Percentiles rank a stretch among this genome's conserved stretches.
phyloP scores from a whole-genome alignment of 1,139 yeast genomes.

The Pneumocystis wakefieldiae region DNA sequence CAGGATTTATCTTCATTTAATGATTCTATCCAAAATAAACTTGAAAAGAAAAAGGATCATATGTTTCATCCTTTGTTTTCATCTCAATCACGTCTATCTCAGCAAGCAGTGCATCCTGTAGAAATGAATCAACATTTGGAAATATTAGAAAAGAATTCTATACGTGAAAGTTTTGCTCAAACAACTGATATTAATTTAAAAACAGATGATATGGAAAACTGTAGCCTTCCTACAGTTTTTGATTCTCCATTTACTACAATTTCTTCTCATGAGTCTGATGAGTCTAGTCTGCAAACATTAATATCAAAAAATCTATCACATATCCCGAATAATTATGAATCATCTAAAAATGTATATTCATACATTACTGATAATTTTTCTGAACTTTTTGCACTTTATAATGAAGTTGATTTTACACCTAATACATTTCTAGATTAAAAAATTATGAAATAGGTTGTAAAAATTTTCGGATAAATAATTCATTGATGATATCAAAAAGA shows the following conservation, averaged over 20 bases:
- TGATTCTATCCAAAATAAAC: background rate
- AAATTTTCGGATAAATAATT: background rate
- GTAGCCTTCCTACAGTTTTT: background rate
- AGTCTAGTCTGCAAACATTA: background rate
- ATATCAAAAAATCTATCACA: background rate
- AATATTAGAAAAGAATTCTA: background rate
- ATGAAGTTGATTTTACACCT: background rate
- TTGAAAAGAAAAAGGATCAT: background rate
- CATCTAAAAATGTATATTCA: background rate
- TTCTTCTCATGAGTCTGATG: background rate
- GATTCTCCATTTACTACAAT: background rate
- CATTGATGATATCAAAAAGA: background rate
- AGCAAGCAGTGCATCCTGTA: background rate
- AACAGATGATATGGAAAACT: background rate
- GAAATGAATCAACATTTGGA: background rate
- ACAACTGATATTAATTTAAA: background rate
- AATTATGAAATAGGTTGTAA: background rate
- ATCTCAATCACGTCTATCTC: background rate
- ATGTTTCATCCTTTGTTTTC: background rate
- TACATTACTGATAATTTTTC: background rate
- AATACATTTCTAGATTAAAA: background rate
- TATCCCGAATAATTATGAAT: background rate
- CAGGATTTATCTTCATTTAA: background rate
- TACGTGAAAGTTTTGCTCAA: background rate
- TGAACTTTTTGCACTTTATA: background rate